phyloP scores from a whole-genome alignment of 2,329 filamentous ascomycete genomes.

The Aspergillus sclerotialis region DNA sequence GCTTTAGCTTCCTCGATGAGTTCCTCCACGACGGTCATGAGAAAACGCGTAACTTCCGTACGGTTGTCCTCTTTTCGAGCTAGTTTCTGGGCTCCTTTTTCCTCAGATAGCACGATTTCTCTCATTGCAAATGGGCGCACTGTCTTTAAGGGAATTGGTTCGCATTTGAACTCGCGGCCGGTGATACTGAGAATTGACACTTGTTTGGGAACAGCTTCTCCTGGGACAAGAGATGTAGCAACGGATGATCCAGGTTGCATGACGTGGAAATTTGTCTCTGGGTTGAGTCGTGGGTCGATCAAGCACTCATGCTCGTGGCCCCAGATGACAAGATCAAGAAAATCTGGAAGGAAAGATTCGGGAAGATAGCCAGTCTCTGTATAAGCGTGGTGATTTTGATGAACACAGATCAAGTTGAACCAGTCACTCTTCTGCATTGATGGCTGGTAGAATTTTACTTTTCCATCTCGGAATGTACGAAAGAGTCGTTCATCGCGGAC shows the following conservation, averaged over 20 bases:
- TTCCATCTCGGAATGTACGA: constrained; percentile 83
- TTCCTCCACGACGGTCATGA: constrained; percentile 73
- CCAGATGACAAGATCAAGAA: constrained; percentile 89
- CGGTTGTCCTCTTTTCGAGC: constrained; percentile 79
- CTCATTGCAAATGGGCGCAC: constrained; percentile 86
- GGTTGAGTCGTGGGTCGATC: constrained; percentile 75
- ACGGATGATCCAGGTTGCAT: constrained; percentile 97
- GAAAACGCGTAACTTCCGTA: constrained; percentile 66
- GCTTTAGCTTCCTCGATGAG: constrained; percentile 78
- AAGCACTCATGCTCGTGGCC: constrained; percentile 96
- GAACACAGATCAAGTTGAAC: constrained; percentile 93
- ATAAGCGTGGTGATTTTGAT: constrained; percentile 92
- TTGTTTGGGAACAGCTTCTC: constrained; percentile 86
- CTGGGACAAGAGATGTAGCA: constrained; percentile 82
- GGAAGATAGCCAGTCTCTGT: constrained; percentile 91
- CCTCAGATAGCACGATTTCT: constrained; percentile 70
- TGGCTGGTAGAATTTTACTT: constrained; percentile 89
- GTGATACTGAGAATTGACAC: constrained; percentile 79
- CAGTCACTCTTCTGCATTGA: constrained; percentile 74
- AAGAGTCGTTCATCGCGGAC: constrained; percentile 93
- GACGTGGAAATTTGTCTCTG: constrained; percentile 85
- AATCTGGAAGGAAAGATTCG: constrained; percentile 85
- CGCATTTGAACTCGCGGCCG: constrained; percentile 70
- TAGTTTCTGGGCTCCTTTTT: constrained; percentile 68
- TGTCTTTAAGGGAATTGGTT: constrained; percentile 76